Evolutionary conservation across 2,329 filamentous ascomycete species (phyloP).

Genomic region (Exophiala alcalophila): DNA sequence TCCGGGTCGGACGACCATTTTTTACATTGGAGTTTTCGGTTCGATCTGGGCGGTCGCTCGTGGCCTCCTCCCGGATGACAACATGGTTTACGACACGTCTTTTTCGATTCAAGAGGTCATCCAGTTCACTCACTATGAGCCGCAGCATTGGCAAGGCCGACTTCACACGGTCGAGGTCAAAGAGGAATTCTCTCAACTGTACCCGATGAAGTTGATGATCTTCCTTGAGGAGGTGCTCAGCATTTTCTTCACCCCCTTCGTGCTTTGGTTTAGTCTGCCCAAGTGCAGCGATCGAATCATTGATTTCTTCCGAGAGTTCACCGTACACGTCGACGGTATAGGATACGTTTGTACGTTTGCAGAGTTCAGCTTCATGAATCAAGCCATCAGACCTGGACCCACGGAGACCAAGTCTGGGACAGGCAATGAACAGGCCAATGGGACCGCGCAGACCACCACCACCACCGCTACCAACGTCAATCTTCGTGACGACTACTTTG

Average conservation of each 20-base stretch:
- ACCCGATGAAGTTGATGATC: constrained; percentile 87
- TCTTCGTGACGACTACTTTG: constrained; percentile 84
- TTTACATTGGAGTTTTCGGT: constrained; percentile 81
- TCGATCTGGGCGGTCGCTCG: constrained; percentile 79
- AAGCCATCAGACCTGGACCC: constrained; percentile 45
- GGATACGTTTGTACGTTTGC: constrained; percentile 97
- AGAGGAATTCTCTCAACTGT: constrained; percentile 81
- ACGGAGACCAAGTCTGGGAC: constrained; percentile 33
- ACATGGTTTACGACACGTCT: constrained; percentile 85
- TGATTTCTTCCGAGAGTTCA: constrained; percentile 98
- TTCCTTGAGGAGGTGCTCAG: constrained; percentile 90
- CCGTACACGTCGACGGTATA: constrained; percentile 91
- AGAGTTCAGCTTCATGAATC: constrained; percentile 93
- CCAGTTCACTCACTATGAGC: constrained; percentile 87
- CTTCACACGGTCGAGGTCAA: constrained; percentile 95
- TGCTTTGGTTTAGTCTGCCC: constrained; percentile 82
- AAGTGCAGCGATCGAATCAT: constrained; percentile 88
- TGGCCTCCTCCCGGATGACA: constrained; percentile 82
- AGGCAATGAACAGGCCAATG: constrained; percentile 4
- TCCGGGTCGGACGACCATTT: constrained; percentile 79
- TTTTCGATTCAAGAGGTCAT: constrained; percentile 85
- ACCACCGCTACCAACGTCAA: constrained; percentile 6
- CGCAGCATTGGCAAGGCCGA: constrained; percentile 80
- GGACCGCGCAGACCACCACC: constrained; percentile 42
- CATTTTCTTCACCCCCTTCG: constrained; percentile 85